These are phyloP conservation scores for Calonectria hawksworthii DNA, from an alignment of 2,329 filamentous ascomycete species.

Conservation along the genomic window DNA sequence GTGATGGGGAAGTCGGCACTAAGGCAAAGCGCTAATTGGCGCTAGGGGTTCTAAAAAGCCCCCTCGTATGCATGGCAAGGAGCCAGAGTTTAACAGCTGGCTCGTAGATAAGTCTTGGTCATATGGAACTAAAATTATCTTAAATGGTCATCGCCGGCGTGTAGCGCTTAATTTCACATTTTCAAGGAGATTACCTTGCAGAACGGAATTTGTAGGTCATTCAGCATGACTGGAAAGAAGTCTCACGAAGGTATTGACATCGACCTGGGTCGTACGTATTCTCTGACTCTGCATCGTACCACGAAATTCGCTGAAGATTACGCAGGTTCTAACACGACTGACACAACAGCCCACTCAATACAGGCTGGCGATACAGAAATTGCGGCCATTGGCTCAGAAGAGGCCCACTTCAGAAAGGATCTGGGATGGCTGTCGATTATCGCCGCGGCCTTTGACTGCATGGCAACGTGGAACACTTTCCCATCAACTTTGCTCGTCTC, in stretches of 20 bases:
- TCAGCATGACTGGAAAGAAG: neutral
- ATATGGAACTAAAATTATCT: no score
- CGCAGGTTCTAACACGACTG: neutral
- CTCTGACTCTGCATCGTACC: no score
- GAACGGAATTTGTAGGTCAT: neutral
- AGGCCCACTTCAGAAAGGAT: conserved; percentile 1
- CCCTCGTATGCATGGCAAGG: no score
- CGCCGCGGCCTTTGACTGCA: neutral
- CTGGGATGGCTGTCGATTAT: conserved; percentile 8
- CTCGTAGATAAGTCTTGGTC: no score
- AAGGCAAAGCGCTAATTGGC: neutral
- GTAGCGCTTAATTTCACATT: no score
- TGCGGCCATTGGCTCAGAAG: neutral
- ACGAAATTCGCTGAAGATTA: neutral
- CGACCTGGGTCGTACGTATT: neutral
- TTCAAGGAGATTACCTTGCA: no score
- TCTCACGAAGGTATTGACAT: neutral
- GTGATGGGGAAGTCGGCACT: neutral
- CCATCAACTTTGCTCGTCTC: neutral
- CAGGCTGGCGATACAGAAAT: neutral
- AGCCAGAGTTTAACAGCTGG: no score
- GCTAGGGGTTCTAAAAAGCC: neutral
- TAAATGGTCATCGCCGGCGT: no score
- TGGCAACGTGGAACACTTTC: conserved; percentile 15
- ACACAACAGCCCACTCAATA: neutral